phyloP scores from a whole-genome alignment of 192 early-diverging fungal genomes.

The Backusella psychrophila region DNA sequence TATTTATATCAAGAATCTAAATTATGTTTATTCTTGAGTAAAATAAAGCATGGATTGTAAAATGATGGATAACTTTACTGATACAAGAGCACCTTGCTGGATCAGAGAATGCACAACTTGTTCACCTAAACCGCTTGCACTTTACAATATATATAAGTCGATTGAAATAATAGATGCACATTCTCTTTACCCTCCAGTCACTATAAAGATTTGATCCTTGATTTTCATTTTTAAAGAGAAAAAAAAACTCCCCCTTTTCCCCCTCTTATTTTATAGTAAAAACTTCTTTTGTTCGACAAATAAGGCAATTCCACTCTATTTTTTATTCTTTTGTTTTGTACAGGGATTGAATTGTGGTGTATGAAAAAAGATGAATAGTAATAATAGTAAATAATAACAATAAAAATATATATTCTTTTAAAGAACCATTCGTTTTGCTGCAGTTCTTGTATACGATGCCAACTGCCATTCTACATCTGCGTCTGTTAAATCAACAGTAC shows the following conservation, averaged over 20 bases:
- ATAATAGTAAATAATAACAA: conserved; percentile 3
- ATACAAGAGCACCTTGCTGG: conserved; percentile 9
- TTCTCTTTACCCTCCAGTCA: conserved; percentile 21
- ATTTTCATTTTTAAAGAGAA: conserved; percentile 9
- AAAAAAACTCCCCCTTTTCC: too few species aligned
- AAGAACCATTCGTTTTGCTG: conserved; percentile 76
- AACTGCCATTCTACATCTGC: conserved; percentile 98
- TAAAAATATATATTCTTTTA: conserved; percentile 23
- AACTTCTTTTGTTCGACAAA: conserved; percentile 7
- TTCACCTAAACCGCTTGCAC: conserved; percentile 30
- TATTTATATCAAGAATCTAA: conserved; percentile 32
- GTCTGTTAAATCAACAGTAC: conserved; percentile 90
- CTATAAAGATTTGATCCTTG: conserved; percentile 9
- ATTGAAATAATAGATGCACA: neutral
- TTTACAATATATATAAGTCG: neutral
- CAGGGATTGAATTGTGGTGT: neutral
- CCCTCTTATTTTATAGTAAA: neutral
- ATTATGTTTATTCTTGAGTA: neutral
- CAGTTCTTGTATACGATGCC: conserved; percentile 86
- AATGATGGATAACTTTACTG: neutral
- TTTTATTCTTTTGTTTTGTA: conserved; percentile 4
- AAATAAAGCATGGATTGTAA: neutral
- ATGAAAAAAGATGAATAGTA: neutral
- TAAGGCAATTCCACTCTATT: neutral
- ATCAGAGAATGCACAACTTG: conserved; percentile 8